Evolutionary conservation across 2,329 filamentous ascomycete genomes (phyloP).

Genomic region (Fusarium sp.): DNA sequence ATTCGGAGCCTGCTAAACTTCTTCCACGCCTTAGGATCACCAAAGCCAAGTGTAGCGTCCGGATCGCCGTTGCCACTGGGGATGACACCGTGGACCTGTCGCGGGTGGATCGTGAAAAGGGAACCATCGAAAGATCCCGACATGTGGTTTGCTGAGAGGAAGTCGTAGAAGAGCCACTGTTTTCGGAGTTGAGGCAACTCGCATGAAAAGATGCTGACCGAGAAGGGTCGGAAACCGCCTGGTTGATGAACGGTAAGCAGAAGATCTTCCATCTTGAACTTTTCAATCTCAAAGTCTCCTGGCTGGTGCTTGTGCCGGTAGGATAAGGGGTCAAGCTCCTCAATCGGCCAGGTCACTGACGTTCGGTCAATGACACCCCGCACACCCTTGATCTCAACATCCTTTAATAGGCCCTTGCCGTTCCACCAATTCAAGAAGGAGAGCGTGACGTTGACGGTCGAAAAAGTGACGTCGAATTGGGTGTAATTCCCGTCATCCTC

Average conservation of each 20-base stretch:
- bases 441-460: conserved; percentile 94
- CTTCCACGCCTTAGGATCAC: conserved; percentile 84
- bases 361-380: conserved; percentile 93
- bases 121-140: conserved; percentile 96
- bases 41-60: conserved; percentile 66
- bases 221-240: conserved; percentile 90
- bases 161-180: conserved; percentile 98
- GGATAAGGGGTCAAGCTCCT: conserved; percentile 82
- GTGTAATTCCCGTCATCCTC: conserved; percentile 95
- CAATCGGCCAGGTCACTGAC: conserved; percentile 75
- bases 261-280: conserved; percentile 95
- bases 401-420: conserved; percentile 88
- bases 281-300: conserved; percentile 96
- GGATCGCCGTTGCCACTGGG: conserved; percentile 64
- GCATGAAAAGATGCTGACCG: conserved; percentile 94
- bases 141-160: conserved; percentile 94
- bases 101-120: conserved; percentile 95
- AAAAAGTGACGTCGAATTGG: conserved; percentile 95
- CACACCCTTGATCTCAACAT: conserved; percentile 94
- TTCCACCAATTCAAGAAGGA: conserved; percentile 99
- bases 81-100: conserved; percentile 85
- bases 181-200: conserved; percentile 93
- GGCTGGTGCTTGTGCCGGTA: conserved; percentile 89
- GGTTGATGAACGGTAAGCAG: conserved; percentile 94
- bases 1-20: conserved; percentile 94